Evolutionary conservation across 768 basidiomycete genomes (phyloP), one percentile per base, ranked within the genome.

Genomic region (Boletus rubroflammeus): DNA sequence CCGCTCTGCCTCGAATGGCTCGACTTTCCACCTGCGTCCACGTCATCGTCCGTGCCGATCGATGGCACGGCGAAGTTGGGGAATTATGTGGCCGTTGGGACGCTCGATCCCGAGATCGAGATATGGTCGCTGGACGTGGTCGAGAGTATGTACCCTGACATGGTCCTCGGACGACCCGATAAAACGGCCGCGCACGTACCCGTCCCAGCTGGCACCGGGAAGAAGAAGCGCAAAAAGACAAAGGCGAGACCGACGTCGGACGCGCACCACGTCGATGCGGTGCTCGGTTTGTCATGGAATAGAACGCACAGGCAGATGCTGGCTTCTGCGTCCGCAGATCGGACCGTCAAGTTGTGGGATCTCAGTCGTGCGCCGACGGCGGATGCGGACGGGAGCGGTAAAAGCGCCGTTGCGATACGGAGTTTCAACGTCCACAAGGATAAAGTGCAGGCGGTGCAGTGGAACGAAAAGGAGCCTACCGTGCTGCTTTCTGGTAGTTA

Each of bases 1-100:
- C 97, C 97, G 9, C 86, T 99, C 54, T 98, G 96, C 64, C 89
- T 99, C 54, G 97, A 99, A 78, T 99, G 97, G 97, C 86, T 98
- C 55, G 92, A 98, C 69, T 98, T 93, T 71, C 82, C 87, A n/a
- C 90, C 93, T 23, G 72, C 85, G 53, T 73, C 79, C 53, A 69
- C 78, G 26, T 76, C 77, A 25, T 65, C 73, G 32, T 60, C 74
- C 55, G 58, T 70, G 62, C 54, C 70, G 50, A 50, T 66, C 21
- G 63, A 70, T 15, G 67, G 69, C 41, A 58, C 69, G 54, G 61
- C 66, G 15, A 67, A 66, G 60, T 80, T 83, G 48, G 93, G 93
- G 6, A 96, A 88, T 68, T 98, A 90, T 71, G 86, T 99, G 61
- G 97, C 97, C 2, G 94, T 99, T 17, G 97, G 96, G 13, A 96